Evolutionary conservation across 225 moss, liverwort and hornwort species (phyloP), one percentile per base, ranked within the genome.

Genomic region (Pleurozium schreberi): DNA sequence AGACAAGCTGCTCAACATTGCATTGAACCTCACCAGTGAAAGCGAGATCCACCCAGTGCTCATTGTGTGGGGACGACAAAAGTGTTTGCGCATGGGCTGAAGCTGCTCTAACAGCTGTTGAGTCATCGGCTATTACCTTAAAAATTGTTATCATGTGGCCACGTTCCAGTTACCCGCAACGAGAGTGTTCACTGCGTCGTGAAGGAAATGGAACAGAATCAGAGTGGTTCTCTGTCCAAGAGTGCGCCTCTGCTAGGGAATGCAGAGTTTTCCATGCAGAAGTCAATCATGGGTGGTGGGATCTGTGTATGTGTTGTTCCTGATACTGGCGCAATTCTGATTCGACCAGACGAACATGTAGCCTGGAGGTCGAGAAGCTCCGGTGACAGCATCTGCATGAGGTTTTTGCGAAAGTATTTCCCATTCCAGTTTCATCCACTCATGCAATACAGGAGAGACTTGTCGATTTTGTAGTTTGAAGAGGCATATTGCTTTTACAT

Each of bases 301-400:
- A 93, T 62, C 84, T 94, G 26, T 94, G 95, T 91, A 85, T 84
- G 95, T 91, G 86, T 84, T 49, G 76, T 96, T 89, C 92, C 95
- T 57, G 92, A 89, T 47, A 77, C 89, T 74, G 95, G 96, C 74
- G 96, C 96, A 77, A 94, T 96, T 93, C 79, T 99, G 75, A 93
- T 99, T 34, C 93, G 98, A 89, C 97, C 98, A 25, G 98, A 99
- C 85, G 95, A 96, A 65, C 98, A 99, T 88, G 92, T 97, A 83
- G 95, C 97, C 43, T 99, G 97, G 98, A 94, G 95, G 82, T 91
- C 94, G 52, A 89, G 66, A 84, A 68, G 42, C 53, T 76, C 88
- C 84, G 80, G 91, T 80, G 82, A 89, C 33, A 82, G 70, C 90
- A 91, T 36, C 52, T 95, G 70, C 63, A 12, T 9, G 33, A 69